Conservation (phyloP, 1,284 basidiomycete species). For the Malassezia pachydermatis region DNA sequence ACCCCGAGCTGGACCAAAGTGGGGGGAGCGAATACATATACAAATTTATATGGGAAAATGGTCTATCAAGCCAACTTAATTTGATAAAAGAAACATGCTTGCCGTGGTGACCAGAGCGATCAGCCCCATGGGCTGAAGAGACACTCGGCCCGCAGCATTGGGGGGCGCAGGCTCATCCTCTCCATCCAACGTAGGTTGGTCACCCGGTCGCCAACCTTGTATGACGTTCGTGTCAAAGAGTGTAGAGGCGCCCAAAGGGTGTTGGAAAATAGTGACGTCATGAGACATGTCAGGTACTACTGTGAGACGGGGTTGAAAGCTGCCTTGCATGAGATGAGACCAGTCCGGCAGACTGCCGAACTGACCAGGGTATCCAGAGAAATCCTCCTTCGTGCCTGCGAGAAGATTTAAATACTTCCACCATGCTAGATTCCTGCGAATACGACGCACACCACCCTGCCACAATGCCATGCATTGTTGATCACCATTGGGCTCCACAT, state of each 20-base stretch:
- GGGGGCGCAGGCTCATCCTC: too few relatives aligned
- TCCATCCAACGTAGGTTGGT: neutral
- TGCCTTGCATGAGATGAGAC: neutral
- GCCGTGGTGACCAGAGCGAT: too few relatives aligned
- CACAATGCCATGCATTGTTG: slow-evolving; percentile 31
- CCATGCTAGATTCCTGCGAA: slow-evolving; percentile 25
- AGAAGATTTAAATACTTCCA: slow-evolving; percentile 40
- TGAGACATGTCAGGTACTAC: slow-evolving; percentile 3
- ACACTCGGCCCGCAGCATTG: too few relatives aligned
- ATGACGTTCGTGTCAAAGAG: slow-evolving; percentile 1
- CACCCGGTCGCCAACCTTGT: slow-evolving; percentile 2
- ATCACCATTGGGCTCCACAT: slow-evolving; percentile 24
- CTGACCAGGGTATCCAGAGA: slow-evolving; percentile 22
- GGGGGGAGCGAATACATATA: too few relatives aligned
- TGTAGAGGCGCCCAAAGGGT: slow-evolving; percentile 4
- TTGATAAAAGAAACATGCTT: too few relatives aligned
- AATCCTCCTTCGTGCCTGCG: slow-evolving; percentile 9
- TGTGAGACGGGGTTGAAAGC: neutral
- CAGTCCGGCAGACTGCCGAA: slow-evolving; percentile 22
- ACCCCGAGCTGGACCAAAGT: too few relatives aligned
- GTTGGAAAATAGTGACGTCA: slow-evolving; percentile 4
- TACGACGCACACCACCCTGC: slow-evolving; percentile 21
- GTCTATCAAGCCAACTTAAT: too few relatives aligned
- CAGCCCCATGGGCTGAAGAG: too few relatives aligned
- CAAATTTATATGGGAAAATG: too few relatives aligned